Conservation (phyloP, 768 basidiomycete genomes). For the Amanita rimosa region DNA sequence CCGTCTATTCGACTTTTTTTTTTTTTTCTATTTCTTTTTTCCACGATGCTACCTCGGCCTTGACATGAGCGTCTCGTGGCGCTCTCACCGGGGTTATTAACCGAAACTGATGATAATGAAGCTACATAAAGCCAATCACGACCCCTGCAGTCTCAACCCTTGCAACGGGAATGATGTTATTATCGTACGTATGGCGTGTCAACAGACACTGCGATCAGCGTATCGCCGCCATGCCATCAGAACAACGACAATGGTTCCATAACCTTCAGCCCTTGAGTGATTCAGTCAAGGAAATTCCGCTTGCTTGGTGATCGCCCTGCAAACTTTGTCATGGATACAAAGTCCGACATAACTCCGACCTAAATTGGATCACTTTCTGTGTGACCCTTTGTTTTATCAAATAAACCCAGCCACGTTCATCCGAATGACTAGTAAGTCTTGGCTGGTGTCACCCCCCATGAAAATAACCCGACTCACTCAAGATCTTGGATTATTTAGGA, state of each 20-base stretch:
- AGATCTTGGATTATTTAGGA: slow-evolving; percentile 29
- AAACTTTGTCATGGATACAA: neutral
- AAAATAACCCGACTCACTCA: slow-evolving; percentile 13
- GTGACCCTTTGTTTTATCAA: too few relatives aligned
- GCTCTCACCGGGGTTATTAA: slow-evolving; percentile 1
- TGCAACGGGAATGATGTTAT: neutral
- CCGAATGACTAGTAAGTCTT: slow-evolving; percentile 38
- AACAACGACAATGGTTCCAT: neutral
- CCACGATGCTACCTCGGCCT: slow-evolving; percentile 8
- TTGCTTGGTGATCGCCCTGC: neutral
- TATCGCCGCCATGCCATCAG: slow-evolving; percentile 1
- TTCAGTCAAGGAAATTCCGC: neutral
- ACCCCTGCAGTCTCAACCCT: neutral
- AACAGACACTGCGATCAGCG: neutral
- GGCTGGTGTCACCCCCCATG: slow-evolving; percentile 1
- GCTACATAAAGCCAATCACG: neutral
- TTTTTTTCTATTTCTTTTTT: neutral
- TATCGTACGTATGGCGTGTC: neutral
- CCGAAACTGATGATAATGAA: slow-evolving; percentile 1
- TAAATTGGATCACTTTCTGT: neutral
- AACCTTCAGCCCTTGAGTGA: neutral
- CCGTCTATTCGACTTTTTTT: too few relatives aligned
- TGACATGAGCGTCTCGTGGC: slow-evolving; percentile 6
- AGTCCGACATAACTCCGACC: slow-evolving; percentile 17
- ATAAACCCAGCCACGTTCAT: neutral